Percentiles rank a stretch among this genome's conserved stretches.
Evolutionary conservation across 2,329 filamentous ascomycete species (phyloP).

Genomic region (Fusarium poae): DNA sequence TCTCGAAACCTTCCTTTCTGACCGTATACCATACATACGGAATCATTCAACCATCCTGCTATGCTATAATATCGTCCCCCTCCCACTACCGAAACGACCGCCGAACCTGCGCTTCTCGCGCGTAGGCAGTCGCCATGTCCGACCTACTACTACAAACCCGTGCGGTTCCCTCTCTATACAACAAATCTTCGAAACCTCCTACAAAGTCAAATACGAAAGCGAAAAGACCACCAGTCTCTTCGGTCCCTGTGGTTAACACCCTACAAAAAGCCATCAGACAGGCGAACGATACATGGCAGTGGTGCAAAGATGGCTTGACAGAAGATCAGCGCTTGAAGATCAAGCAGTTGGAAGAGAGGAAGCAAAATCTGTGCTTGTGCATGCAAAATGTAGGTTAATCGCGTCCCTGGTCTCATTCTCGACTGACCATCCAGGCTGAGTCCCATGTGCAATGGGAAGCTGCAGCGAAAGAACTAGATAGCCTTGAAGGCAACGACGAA

Average conservation of each 20-base stretch:
- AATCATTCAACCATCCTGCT: conserved; percentile 1
- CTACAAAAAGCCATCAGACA: conserved; percentile 54
- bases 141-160: conserved; percentile 49
- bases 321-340: conserved; percentile 63
- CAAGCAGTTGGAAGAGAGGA: conserved; percentile 67
- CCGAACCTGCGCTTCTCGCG: conserved; percentile 18
- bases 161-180: conserved; percentile 41
- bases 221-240: conserved; percentile 35
- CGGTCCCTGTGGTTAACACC: conserved; percentile 42
- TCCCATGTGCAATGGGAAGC: conserved; percentile 79
- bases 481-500: conserved; percentile 80
- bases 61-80: conserved; percentile 33
- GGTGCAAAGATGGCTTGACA: conserved; percentile 66
- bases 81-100: conserved; percentile 17
- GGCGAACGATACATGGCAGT: conserved; percentile 59
- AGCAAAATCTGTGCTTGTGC: conserved; percentile 71
- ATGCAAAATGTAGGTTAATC: conserved; percentile 72
- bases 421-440: conserved; percentile 66
- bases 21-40: neutral
- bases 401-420: neutral
- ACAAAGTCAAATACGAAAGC: conserved; percentile 46
- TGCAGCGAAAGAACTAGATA: conserved; percentile 82
- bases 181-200: conserved; percentile 29
- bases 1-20: neutral
- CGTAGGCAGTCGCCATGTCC: conserved; percentile 42